A percentile compares a stretch with the other conserved stretches of the same genome.
Evolutionary conservation across 805 yeast species (phyloP).

Genomic region (Dipodascopsis uninucleata): DNA sequence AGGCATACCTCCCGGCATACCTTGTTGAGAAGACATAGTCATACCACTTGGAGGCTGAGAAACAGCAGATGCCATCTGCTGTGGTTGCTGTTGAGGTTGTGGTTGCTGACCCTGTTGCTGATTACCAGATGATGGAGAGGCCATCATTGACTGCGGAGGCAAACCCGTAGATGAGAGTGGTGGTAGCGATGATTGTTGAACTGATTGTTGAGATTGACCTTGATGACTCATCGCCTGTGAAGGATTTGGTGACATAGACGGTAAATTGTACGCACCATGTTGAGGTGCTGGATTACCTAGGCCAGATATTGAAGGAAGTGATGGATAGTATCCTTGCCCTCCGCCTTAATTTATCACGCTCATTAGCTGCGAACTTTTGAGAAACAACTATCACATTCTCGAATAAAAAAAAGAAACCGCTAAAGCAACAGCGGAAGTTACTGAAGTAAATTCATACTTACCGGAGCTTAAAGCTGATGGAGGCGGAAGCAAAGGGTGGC

Average conservation of each 20-base stretch:
- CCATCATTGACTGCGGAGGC: slow-evolving; percentile 34
- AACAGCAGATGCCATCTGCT: slow-evolving; percentile 8
- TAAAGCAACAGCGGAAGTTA: not conserved
- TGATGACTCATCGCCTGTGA: slow-evolving; percentile 33
- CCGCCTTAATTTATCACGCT: too few relatives aligned
- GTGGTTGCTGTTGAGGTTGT: slow-evolving; percentile 18
- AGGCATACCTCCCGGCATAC: slow-evolving; percentile 1
- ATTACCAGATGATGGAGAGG: slow-evolving; percentile 28
- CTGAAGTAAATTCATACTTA: slow-evolving; percentile 8
- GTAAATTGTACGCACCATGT: slow-evolving; percentile 23
- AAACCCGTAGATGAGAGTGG: slow-evolving; percentile 23
- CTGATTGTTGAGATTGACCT: slow-evolving; percentile 23
- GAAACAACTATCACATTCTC: not conserved
- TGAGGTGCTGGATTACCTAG: slow-evolving; percentile 26
- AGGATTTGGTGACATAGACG: slow-evolving; percentile 30
- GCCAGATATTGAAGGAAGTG: slow-evolving; percentile 35
- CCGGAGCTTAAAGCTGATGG: slow-evolving; percentile 32
- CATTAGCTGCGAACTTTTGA: slow-evolving; percentile 15
- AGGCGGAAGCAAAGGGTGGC: slow-evolving; percentile 38
- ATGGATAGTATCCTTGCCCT: slow-evolving; percentile 31
- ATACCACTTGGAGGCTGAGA: not conserved
- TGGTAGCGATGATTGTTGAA: slow-evolving; percentile 19
- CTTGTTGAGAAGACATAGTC: not conserved
- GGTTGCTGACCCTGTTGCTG: slow-evolving; percentile 25
- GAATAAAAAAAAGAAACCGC: not conserved